Percentiles rank a stretch among this genome's conserved stretches.
Evolutionary conservation across 1,284 basidiomycete genomes (phyloP).

Genomic region (Sparassis latifolia): DNA sequence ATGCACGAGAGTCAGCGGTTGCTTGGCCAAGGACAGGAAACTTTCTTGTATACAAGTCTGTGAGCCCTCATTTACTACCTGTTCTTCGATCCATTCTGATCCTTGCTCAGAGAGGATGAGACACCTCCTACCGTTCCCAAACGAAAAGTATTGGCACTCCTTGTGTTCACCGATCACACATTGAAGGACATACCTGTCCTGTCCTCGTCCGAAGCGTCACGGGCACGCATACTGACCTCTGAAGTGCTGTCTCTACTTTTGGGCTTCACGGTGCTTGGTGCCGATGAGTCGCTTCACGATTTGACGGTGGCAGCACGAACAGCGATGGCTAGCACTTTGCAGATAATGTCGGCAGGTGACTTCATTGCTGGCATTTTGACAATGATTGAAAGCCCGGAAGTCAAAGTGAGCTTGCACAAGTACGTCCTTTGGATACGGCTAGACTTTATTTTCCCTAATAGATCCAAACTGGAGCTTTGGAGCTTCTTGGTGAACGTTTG

Average conservation of each 20-base stretch:
- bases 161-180: slow-evolving; percentile 51
- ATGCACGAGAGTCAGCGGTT: slow-evolving; percentile 63
- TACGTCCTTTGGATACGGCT: slow-evolving; percentile 3
- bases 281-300: slow-evolving; percentile 18
- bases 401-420: slow-evolving; percentile 30
- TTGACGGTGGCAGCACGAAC: slow-evolving; percentile 42
- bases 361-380: slow-evolving; percentile 49
- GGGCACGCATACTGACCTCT: slow-evolving; percentile 24
- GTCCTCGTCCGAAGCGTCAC: slow-evolving; percentile 13
- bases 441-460: slow-evolving; percentile 20
- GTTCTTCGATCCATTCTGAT: neutral
- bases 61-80: too few relatives aligned
- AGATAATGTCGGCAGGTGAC: slow-evolving; percentile 59
- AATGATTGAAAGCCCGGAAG: slow-evolving; percentile 48
- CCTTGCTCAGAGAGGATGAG: slow-evolving; percentile 45
- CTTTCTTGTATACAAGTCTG: slow-evolving; percentile 41
- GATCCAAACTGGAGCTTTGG: slow-evolving; percentile 59
- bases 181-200: slow-evolving; percentile 24
- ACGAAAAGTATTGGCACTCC: slow-evolving; percentile 59
- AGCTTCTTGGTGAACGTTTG: slow-evolving; percentile 61
- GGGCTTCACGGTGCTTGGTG: slow-evolving; percentile 23
- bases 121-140: slow-evolving; percentile 39
- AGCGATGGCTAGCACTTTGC: slow-evolving; percentile 43
- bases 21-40: slow-evolving; percentile 37
- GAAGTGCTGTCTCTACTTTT: slow-evolving; percentile 41